Conservation (phyloP, 768 basidiomycete species). For the Serendipita sp. region DNA sequence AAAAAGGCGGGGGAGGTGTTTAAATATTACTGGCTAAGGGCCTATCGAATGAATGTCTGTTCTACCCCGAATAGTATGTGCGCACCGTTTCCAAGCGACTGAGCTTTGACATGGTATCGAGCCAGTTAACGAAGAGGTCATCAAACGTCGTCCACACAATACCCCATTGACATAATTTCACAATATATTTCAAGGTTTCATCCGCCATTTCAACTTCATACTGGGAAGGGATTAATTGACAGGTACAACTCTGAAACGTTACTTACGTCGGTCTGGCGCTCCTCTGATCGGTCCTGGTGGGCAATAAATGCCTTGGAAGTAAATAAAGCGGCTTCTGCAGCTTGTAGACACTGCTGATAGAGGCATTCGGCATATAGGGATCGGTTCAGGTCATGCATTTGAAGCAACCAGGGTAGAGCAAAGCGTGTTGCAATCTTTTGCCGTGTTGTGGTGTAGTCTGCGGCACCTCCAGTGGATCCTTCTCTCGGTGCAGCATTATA, state of each 20-base stretch:
- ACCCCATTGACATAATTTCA: conserved; percentile 35
- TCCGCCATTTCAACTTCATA: conserved; percentile 20
- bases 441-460: conserved; percentile 51
- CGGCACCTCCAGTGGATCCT: conserved; percentile 22
- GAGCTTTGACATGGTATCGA: conserved; percentile 27
- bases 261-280: not conserved
- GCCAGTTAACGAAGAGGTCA: conserved; percentile 41
- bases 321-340: conserved; percentile 18
- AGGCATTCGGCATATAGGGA: conserved; percentile 34
- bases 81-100: conserved; percentile 26
- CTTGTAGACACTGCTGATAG: conserved; percentile 37
- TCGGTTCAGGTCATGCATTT: conserved; percentile 47
- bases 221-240: conserved; percentile 6
- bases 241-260: conserved; percentile 10
- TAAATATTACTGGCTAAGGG: conserved; percentile 10
- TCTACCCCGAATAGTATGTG: not conserved
- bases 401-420: conserved; percentile 49
- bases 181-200: conserved; percentile 32
- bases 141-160: conserved; percentile 44
- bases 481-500: conserved; percentile 17
- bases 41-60: not conserved
- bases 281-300: not conserved
- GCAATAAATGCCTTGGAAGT: conserved; percentile 2
- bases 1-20: conserved; percentile 35
- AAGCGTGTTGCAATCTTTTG: conserved; percentile 38